Evolutionary conservation across 768 basidiomycete species (phyloP).

Genomic region (Calocybe cyanea): DNA sequence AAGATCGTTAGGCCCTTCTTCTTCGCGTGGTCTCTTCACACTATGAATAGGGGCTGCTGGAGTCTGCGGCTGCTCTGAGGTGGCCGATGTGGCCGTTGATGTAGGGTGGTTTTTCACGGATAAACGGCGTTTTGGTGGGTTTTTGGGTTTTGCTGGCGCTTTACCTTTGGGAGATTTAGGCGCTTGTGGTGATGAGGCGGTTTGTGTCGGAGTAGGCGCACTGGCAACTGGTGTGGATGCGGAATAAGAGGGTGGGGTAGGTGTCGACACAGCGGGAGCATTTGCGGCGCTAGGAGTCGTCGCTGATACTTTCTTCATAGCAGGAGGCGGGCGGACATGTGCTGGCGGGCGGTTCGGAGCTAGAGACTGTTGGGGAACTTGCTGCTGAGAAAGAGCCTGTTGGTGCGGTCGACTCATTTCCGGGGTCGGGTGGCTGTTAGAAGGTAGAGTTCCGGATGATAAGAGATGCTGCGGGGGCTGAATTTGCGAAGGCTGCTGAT

Average conservation of each 20-base stretch:
- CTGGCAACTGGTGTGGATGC: conserved; percentile 40
- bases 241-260: conserved; percentile 42
- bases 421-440: conserved; percentile 1
- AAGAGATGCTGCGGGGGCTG: conserved; percentile 11
- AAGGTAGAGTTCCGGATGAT: conserved; percentile 8
- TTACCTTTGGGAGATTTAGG: conserved; percentile 72
- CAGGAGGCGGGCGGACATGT: conserved; percentile 22
- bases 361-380: conserved; percentile 14
- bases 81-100: conserved; percentile 19
- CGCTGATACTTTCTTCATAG: conserved; percentile 25
- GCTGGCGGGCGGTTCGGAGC: conserved; percentile 13
- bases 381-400: conserved; percentile 19
- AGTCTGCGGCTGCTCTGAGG: conserved; percentile 19
- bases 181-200: conserved; percentile 57
- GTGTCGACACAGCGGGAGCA: conserved; percentile 27
- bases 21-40: conserved; percentile 51
- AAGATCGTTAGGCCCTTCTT: conserved; percentile 37
- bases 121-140: conserved; percentile 28
- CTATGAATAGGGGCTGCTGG: conserved; percentile 20
- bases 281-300: conserved; percentile 17
- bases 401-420: conserved; percentile 19
- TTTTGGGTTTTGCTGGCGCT: conserved; percentile 42
- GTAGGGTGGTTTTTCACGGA: conserved; percentile 30
- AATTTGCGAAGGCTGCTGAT: conserved; percentile 14
- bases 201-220: conserved; percentile 50